Evolutionary conservation across 2,329 filamentous ascomycete species (phyloP), one percentile per base, ranked within the genome.

Genomic region (Botrytis elliptica): DNA sequence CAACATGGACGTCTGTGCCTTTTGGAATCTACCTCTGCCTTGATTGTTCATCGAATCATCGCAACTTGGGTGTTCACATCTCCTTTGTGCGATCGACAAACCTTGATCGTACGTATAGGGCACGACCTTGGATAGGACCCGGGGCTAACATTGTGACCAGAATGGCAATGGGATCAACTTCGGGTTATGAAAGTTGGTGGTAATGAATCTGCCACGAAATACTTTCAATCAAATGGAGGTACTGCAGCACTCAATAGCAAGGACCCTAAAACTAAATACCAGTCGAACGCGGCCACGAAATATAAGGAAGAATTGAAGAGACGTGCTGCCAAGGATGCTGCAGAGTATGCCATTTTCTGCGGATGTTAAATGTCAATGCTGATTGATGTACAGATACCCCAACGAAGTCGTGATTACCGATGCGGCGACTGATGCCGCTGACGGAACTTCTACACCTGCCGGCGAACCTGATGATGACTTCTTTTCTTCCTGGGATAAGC

Each of bases 121-220:
- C 46, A 49, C 67, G 16, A 62, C 75, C 74, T 71, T 74, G 73
- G 38, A 42, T 22, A 25, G 40, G 14, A 14, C 52, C 42, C 40
- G 18, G 46, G 49, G 59, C 75, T 82, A 76, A 83, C 77, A 76
- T 74, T 76, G 66, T 38, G 62, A 55, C 55, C 79, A 93, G 91
- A 93, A 86, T 99, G 96, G 96, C 94, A 98, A 92, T 99, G 96
- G 96, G 94, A 98, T 78, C 96, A 99, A 83, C 88, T 99, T 75
- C 93, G 96, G 70, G 84, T 95, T 74, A 98, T 99, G 95, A 99
- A 99, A 85, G 94, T 98, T 25, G 96, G 96, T 77, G 96, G 96
- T 74, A 99, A 99, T 81, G 95, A 98, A 84, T 97, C 94, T 74
- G 96, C 96, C 67, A 98, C 95, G 81, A 98, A 97, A 85, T 99